phyloP scores from a whole-genome alignment of 768 basidiomycete genomes.

The Collybia nuda region DNA sequence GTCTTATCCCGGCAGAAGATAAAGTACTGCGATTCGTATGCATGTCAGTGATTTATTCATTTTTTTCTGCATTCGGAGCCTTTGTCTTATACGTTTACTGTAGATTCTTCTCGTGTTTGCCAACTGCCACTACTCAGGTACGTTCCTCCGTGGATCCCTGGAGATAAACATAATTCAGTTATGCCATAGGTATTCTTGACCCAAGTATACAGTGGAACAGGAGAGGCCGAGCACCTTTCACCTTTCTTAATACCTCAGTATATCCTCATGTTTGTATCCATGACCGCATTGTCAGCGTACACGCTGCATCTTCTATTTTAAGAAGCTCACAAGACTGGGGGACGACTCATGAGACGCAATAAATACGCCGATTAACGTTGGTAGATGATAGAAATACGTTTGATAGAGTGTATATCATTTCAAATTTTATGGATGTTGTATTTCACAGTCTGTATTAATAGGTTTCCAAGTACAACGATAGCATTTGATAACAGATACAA shows the following conservation, averaged over 20 bases:
- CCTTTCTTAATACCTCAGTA: slow-evolving; percentile 67
- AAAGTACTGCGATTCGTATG: slow-evolving; percentile 65
- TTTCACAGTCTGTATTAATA: no score
- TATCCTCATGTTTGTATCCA: slow-evolving; percentile 48
- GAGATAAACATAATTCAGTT: background rate
- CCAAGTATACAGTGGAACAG: slow-evolving; percentile 66
- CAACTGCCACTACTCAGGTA: slow-evolving; percentile 62
- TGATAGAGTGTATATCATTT: no score
- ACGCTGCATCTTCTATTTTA: slow-evolving; percentile 42
- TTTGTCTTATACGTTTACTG: background rate
- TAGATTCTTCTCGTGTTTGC: slow-evolving; percentile 61
- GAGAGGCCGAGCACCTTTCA: slow-evolving; percentile 59
- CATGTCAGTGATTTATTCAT: slow-evolving; percentile 46
- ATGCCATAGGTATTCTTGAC: slow-evolving; percentile 54
- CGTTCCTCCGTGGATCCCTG: background rate
- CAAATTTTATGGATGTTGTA: no score
- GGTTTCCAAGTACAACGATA: no score
- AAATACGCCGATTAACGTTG: no score
- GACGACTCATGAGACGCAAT: no score
- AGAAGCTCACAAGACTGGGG: background rate
- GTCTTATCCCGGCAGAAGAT: slow-evolving; percentile 49
- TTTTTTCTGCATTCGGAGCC: background rate
- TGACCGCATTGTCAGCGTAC: slow-evolving; percentile 50
- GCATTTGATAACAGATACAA: no score
- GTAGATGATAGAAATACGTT: no score